Evolutionary conservation across 129 eudicot genomes (phyloP), one percentile per base, ranked within the genome.

Genomic region (Heracleum sosnowskyi): DNA sequence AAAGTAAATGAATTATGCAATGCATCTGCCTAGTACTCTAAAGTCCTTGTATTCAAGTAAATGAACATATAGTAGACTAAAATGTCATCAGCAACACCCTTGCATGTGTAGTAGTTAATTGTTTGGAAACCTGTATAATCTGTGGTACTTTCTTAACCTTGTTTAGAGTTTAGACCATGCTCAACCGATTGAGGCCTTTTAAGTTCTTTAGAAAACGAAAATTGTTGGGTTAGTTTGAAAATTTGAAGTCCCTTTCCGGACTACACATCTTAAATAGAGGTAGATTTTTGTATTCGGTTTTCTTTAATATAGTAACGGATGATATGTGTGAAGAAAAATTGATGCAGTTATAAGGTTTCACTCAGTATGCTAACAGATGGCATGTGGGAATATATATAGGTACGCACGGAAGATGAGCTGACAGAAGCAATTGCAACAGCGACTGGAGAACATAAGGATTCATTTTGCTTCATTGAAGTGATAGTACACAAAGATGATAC

Each of bases 391-490:
- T 41, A 78, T 41, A 78, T 63, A 80, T 85, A 93, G 98, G 98
- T 93, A 36, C 76, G 75, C 39, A 87, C 92, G 0, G 98, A 93
- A 73, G 98, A 93, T 37, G 92, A 89, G 69, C 84, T 93, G 78
- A 83, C 81, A 45, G 93, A 86, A 83, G 96, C 97, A 72, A 89
- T 87, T 28, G 88, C 81, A 55, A 86, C 78, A 29, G 90, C 91
- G 34, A 87, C 86, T 9, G 89, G 89, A 29, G 81, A 74, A 44
- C 78, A 89, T 16, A 87, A 87, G 77, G 93, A 93, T 37, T 90
- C 98, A 1, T 80, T 90, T 24, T 93, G 98, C 79, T 93, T 93
- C 84, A 93, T 93, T 31, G 98, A 93, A 89, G 87, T 90, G 11
- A 29, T 92, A 5, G 90, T 82, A 75, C 98, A 92, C 84, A 92